Percentiles rank a stretch among this genome's conserved stretches.
phyloP scores from a whole-genome alignment of 176 grass and related monocot genomes.

The Saccharum spontaneum region DNA sequence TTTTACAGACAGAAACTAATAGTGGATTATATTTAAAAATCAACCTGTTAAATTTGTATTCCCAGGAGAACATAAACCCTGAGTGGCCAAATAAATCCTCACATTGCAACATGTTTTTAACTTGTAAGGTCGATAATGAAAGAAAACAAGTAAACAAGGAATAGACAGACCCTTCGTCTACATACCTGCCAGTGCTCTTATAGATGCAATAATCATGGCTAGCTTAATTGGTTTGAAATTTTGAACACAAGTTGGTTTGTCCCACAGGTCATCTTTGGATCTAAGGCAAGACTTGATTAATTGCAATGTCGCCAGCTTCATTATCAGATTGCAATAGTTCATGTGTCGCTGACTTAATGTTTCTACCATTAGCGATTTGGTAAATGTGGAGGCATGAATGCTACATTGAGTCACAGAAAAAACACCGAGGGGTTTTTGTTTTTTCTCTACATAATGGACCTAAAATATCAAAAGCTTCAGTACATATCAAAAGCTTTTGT shows the following conservation, averaged over 20 bases:
- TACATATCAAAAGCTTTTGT: not conserved
- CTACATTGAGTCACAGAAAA: not conserved
- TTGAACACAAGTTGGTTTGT: not conserved
- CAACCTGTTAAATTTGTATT: not conserved
- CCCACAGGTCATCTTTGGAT: not conserved
- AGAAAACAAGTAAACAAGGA: not conserved
- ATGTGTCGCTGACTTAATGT: not conserved
- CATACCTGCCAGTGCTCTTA: not conserved
- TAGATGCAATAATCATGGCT: not conserved
- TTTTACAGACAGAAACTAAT: slow-evolving; percentile 4
- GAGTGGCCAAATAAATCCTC: not conserved
- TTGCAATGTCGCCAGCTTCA: not conserved
- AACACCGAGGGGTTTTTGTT: not conserved
- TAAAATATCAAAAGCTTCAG: not conserved
- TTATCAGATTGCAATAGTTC: not conserved
- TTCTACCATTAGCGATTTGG: not conserved
- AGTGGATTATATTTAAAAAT: slow-evolving; percentile 12
- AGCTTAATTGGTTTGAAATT: not conserved
- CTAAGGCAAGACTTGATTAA: not conserved
- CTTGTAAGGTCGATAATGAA: not conserved
- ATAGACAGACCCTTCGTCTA: not conserved
- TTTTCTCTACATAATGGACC: not conserved
- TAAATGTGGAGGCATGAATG: not conserved
- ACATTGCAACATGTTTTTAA: not conserved
- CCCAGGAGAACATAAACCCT: slow-evolving; percentile 8